Evolutionary conservation across 208 protist genomes (phyloP), one percentile per base, ranked within the genome.

Genomic region (Trypanosoma congolense): DNA sequence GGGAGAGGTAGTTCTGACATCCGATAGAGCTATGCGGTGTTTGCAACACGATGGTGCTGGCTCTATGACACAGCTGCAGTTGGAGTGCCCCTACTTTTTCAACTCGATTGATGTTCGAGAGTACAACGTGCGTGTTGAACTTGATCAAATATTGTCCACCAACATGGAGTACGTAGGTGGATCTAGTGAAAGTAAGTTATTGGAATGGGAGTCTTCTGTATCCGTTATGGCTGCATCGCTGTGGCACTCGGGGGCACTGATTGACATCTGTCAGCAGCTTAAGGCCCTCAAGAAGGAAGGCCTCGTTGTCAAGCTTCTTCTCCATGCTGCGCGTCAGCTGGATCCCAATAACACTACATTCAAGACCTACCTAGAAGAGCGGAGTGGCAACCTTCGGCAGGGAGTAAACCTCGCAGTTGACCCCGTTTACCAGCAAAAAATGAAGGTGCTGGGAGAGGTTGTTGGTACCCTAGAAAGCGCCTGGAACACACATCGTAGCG

Each of bases 61-160:
- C 22, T 61, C 73, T 14, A 76, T 95, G 25, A 41, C 52, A 1
- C 63, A 73, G 44, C 70, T 95, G 52, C 75, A 91, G 55, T 49
- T 77, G 35, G 63, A 59, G 24, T 95, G 88, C 61, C 83, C 82
- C 2, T 87, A 92, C 61, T 90, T 95, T 64, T 95, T 92, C 52
- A 68, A 50, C 49, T 65, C 69, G 8, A 68, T 77, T 56, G 77
- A 86, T 71, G 61, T 74, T n/a, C 70, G 84, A 29, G 76, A 79
- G 45, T 87, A 79, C 57, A 65, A 75, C 41, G 77, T 76, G 14
- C 73, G 72, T 6, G 68, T 72, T 38, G 78, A 92, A 56, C 74
- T 95, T 56, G 74, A 82, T 2, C 55, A 56, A 31, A 48, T 92
- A 30, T 38, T 59, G 16, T 60, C 57, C 28, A 77, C 70, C 3